Conservation (phyloP, 768 basidiomycete species). For the Rhodotorula paludigena region DNA sequence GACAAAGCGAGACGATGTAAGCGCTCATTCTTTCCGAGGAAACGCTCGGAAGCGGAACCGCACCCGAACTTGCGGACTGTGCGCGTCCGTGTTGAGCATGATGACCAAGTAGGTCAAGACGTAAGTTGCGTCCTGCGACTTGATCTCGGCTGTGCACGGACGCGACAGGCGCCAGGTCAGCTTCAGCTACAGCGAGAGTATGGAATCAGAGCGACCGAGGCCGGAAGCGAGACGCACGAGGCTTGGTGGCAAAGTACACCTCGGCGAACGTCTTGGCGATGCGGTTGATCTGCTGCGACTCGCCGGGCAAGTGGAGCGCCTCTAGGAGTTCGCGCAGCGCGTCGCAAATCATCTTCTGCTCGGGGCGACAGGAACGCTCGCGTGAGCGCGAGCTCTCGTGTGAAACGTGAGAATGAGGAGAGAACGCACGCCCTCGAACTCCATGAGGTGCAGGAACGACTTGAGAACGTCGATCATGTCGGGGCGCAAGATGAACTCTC, state of each 20-base stretch:
- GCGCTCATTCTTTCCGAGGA: not conserved
- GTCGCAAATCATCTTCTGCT: constrained; percentile 86
- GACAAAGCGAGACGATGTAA: not conserved
- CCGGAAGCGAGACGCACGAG: too few species aligned
- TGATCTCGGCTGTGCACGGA: too few species aligned
- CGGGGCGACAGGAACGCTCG: too few species aligned
- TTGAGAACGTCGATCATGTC: constrained; percentile 79
- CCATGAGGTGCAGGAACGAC: constrained; percentile 80
- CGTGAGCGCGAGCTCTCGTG: not conserved
- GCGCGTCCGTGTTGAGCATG: constrained; percentile 95
- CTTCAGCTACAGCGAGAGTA: too few species aligned
- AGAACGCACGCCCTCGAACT: constrained; percentile 76
- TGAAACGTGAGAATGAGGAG: not conserved
- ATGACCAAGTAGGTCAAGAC: constrained; percentile 93
- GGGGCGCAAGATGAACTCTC: constrained; percentile 84
- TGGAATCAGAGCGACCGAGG: too few species aligned
- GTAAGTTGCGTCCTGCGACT: constrained; percentile 85
- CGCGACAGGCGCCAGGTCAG: too few species aligned
- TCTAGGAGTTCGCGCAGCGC: constrained; percentile 93
- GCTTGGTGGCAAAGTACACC: constrained; percentile 75
- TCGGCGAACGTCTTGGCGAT: constrained; percentile 94
- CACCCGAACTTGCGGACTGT: constrained; percentile 68
- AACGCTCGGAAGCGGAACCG: not conserved
- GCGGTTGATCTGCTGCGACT: constrained; percentile 83
- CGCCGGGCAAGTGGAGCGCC: constrained; percentile 87